Evolutionary conservation across 2,329 filamentous ascomycete species (phyloP), one percentile per base, ranked within the genome.

Genomic region (Exserohilum turcica): DNA sequence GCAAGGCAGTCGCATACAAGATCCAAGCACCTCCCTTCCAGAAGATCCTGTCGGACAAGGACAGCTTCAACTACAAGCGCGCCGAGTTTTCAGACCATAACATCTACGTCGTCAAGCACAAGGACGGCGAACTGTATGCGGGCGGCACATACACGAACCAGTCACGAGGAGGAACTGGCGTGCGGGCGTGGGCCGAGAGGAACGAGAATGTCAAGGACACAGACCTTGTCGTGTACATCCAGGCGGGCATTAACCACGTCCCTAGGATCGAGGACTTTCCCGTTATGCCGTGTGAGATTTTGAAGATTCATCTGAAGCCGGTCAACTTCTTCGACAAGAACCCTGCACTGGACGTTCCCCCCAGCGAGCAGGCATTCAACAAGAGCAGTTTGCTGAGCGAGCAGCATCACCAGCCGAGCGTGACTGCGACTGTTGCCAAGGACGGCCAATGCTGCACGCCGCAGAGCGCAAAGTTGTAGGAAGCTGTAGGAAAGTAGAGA

Each of bases 71-170:
- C 64, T 81, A 79, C 76, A 83, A 82, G 66, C 80, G 83, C 31
- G 84, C 82, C 12, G 81, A 82, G 42, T 86, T 86, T 60, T 80
- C 83, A 3, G 79, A 83, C 59, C 80, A 84, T 63, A 80, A 83
- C 53, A 76, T 86, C 31, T 86, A 84, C 71, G 83, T 84, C 15
- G 79, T 81, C 29, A 78, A 79, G 56, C 79, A 86, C 70, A 75
- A 76, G 32, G 84, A 86, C 61, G 79, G 81, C 49, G 83, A 86
- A 70, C 74, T 86, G 2, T 86, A 79, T 68, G 80, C 84, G 0
- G 84, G 83, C 2, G 85, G 85, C 3, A 77, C 80, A 48, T 85
- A 85, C 67, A 83, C 84, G 0, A 84, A 84, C 60, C 84, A 87
- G 66, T 86, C 83, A 31, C 72, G 80, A 60, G 77, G 82, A 49